Conservation (phyloP, 2,329 filamentous ascomycete genomes). For the Colletotrichum scovillei region DNA sequence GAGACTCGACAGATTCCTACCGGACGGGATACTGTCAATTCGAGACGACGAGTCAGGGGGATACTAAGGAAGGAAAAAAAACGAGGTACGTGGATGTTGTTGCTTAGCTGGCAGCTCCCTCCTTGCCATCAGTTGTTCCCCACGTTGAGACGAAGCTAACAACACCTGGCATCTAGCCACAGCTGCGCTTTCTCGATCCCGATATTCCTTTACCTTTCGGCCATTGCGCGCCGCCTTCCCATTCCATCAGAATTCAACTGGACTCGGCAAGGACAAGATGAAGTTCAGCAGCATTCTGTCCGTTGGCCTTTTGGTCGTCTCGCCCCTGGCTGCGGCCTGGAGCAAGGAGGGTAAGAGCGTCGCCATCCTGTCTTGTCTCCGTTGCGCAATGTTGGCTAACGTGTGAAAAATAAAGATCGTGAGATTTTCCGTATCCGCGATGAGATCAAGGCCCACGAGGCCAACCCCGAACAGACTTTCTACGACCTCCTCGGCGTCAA, state of each 20-base stretch:
- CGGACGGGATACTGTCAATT: slow-evolving; percentile 3
- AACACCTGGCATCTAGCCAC: slow-evolving; percentile 33
- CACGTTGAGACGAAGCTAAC: slow-evolving; percentile 26
- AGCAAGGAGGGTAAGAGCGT: slow-evolving; percentile 79
- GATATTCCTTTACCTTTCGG: slow-evolving; percentile 7
- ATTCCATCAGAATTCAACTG: neutral
- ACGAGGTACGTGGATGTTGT: slow-evolving; percentile 24
- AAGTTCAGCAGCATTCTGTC: slow-evolving; percentile 74
- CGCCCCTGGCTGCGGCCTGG: slow-evolving; percentile 79
- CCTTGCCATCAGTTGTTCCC: slow-evolving; percentile 20
- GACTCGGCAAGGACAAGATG: slow-evolving; percentile 67
- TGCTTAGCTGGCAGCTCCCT: slow-evolving; percentile 31
- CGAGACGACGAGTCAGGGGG: neutral
- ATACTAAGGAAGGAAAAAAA: neutral
- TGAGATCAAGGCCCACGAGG: slow-evolving; percentile 80
- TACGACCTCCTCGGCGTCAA: slow-evolving; percentile 91
- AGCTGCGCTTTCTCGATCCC: slow-evolving; percentile 7
- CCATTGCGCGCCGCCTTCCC: slow-evolving; percentile 15
- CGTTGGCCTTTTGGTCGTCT: slow-evolving; percentile 75
- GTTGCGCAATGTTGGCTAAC: slow-evolving; percentile 18
- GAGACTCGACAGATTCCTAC: neutral
- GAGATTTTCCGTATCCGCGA: slow-evolving; percentile 97
- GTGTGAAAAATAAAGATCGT: slow-evolving; percentile 72
- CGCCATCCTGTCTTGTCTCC: neutral
- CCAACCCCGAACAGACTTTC: slow-evolving; percentile 82